Base-by-base conservation (phyloP, 2,329 filamentous ascomycete genomes). In the Aureobasidium pullulans region DNA sequence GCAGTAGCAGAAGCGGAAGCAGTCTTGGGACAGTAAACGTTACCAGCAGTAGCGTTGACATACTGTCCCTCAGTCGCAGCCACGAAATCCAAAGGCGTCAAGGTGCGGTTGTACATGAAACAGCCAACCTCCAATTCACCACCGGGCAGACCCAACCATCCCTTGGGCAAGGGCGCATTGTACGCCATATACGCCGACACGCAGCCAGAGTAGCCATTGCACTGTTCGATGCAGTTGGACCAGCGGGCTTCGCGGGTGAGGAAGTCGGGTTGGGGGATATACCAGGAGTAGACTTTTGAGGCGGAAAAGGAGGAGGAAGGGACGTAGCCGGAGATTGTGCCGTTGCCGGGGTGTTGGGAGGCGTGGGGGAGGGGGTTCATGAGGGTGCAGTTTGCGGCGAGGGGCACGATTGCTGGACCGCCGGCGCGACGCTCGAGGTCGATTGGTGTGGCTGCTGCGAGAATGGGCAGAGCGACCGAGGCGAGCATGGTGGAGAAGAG, bases 141-240 rank as follows among this genome's bases (percentile, higher is more conserved):
- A 1, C 70, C 70, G 6, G 63, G 39, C 1, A 65, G 64, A 6
- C 70, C 72, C 48, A 68, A 69, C 44, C 70, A 73, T 1, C 67
- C 68, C n/a, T 65, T 60, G 8, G 73, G 73, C 8, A 68, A 65
- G 13, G 64, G 62, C n/a, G 75, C 65, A n/a, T 72, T 68, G 49
- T 74, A 67, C 1, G 70, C 72, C 67, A 74, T 69, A 32, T 69
- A 71, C 2, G 68, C 70, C 8, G 66, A 66, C 59, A 70, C 70
- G 65, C 74, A 76, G 40, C 68, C 64, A 15, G 61, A 59, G 47
- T 71, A 72, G 11, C 74, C 73, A 58, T 75, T 72, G 65, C 74
- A 76, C 61, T 76, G 74, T 61, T 75, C 57, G 3, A 71, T 66
- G 61, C 73, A 76, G 54, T 72, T 68, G 57, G 66, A 54, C 13